Percentiles rank a stretch among this genome's conserved stretches.
phyloP scores from a whole-genome alignment of 2,329 filamentous ascomycete genomes.

The Aspergillus piperis region DNA sequence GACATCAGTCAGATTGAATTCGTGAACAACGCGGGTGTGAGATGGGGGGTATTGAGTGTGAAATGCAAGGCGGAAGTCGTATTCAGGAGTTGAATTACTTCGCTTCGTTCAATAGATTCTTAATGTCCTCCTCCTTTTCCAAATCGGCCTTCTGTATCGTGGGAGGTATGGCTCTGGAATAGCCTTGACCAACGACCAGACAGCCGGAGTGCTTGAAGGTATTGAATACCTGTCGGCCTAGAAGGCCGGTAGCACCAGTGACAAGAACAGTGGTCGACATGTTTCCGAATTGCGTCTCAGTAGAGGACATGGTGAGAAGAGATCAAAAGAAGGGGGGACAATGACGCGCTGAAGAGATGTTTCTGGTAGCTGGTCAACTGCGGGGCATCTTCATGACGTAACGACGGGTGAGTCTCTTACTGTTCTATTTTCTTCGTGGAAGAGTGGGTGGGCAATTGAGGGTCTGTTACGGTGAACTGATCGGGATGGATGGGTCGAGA shows the following conservation, averaged over 20 bases:
- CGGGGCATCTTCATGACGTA: slow-evolving; percentile 22
- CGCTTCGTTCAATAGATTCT: slow-evolving; percentile 51
- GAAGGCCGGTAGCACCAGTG: slow-evolving; percentile 80
- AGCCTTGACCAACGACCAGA: slow-evolving; percentile 71
- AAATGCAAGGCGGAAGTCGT: not conserved
- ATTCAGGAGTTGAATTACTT: slow-evolving; percentile 44
- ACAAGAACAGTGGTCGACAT: slow-evolving; percentile 64
- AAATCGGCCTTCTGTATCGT: slow-evolving; percentile 63
- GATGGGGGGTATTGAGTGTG: not conserved
- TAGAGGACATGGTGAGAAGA: slow-evolving; percentile 10
- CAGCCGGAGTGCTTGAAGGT: slow-evolving; percentile 69
- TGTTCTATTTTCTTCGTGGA: not conserved
- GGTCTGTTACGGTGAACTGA: not conserved
- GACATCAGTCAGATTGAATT: slow-evolving; percentile 7
- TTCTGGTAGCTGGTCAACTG: not conserved
- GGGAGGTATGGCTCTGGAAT: slow-evolving; percentile 71
- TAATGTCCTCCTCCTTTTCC: slow-evolving; percentile 48
- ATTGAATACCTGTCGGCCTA: slow-evolving; percentile 75
- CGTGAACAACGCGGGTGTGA: not conserved
- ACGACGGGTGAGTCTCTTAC: slow-evolving; percentile 8
- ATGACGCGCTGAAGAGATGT: slow-evolving; percentile 6
- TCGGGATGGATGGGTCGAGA: not conserved
- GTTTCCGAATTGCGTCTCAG: slow-evolving; percentile 8
- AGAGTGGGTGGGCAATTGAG: not conserved
- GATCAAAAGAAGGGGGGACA: slow-evolving; percentile 3